Evolutionary conservation across 495 filamentous ascomycete species (phyloP), one percentile per base, ranked within the genome.

Genomic region (Aspergillus bertholletiae): DNA sequence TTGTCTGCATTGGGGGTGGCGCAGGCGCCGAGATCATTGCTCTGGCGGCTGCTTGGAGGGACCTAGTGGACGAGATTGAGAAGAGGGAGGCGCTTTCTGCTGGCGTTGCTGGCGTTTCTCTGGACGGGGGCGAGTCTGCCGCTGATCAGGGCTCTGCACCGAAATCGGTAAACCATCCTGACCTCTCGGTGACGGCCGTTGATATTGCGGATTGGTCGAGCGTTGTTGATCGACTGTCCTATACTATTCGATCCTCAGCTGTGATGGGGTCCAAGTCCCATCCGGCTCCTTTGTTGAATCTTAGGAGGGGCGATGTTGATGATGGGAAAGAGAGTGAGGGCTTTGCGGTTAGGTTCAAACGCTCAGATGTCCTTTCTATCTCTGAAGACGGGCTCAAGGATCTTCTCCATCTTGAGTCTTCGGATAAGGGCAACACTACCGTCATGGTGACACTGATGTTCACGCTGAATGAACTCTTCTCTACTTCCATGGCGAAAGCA

Each of bases 401-500:
- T 9, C 37, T 84, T 1, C 51, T 85, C 2, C 55, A 59, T 37
- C 27, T 30, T 55, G 44, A 46, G n/a, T 20, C 21, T 15, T n/a
- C 26, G 18, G 11, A 35, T 57, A 18, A 15, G 0, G 28, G n/a
- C 20, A 15, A 57, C 8, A 35, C 59, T 55, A 48, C 79, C 69
- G 43, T 57, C 69, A 76, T 97, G 0, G 75, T 94, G 5, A 96
- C 94, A 0, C 69, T 97, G 0, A 84, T 97, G 70, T 97, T 97
- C 78, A 96, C 92, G 0, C 81, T 97, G n/a, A 97, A 97, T 68
- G 94, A 98, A 71, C 86, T 98, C 4, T 97, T 96, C 74, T 77
- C 82, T 0, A 79, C 84, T 9, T 92, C 89, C 3, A 76, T 91
- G 50, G 73, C 82, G 5, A 80, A 82, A 43, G 88, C 93, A 0